Evolutionary conservation across 371 early-diverging fungal genomes (phyloP).

Genomic region (Rhizomucor pusillus): DNA sequence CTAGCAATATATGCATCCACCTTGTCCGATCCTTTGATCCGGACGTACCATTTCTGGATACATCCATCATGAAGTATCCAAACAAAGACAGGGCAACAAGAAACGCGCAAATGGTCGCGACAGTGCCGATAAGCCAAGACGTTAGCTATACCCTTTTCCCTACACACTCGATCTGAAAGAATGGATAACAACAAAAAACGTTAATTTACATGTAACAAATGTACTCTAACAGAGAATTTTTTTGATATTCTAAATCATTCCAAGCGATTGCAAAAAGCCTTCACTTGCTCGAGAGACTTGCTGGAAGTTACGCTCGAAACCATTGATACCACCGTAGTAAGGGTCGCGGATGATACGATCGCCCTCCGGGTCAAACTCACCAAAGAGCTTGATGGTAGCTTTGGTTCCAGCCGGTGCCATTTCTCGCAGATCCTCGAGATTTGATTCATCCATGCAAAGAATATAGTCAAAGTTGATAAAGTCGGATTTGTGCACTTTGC

Average conservation of each 20-base stretch:
- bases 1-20: slow-evolving; percentile 24
- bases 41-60: slow-evolving; percentile 43
- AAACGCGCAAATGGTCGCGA: too few species aligned
- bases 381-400: slow-evolving; percentile 69
- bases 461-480: slow-evolving; percentile 81
- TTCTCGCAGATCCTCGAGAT: slow-evolving; percentile 63
- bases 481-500: slow-evolving; percentile 61
- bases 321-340: slow-evolving; percentile 85
- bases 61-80: slow-evolving; percentile 40
- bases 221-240: too few species aligned
- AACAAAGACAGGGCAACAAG: too few species aligned
- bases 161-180: too few species aligned
- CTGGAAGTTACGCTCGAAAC: slow-evolving; percentile 84
- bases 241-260: slow-evolving; percentile 28
- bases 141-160: too few species aligned
- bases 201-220: too few species aligned
- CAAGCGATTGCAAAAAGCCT: slow-evolving; percentile 35
- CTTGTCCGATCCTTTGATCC: slow-evolving; percentile 46
- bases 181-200: too few species aligned
- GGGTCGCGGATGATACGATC: slow-evolving; percentile 83
- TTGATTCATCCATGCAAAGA: slow-evolving; percentile 84
- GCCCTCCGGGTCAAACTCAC: slow-evolving; percentile 80
- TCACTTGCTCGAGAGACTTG: slow-evolving; percentile 71
- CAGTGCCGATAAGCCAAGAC: too few species aligned
- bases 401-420: slow-evolving; percentile 21